These are phyloP conservation scores for Chlorencoelia australis DNA, from an alignment of 2,329 filamentous ascomycete genomes.

Conservation along the genomic window DNA sequence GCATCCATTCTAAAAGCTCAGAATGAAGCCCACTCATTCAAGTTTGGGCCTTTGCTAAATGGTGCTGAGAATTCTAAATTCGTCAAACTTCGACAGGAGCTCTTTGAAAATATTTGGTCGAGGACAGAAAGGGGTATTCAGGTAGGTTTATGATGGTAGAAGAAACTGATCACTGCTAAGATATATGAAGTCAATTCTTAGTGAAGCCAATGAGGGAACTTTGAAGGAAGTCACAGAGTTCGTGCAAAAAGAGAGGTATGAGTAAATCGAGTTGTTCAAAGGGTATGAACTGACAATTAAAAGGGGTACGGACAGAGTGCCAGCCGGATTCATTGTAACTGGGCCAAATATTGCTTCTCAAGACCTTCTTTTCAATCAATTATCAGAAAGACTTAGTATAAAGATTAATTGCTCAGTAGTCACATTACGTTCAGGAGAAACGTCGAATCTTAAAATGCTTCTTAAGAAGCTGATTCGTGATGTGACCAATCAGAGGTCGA, in stretches of 20 bases:
- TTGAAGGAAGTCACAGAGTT: slow-evolving; percentile 49
- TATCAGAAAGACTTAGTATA: slow-evolving; percentile 45
- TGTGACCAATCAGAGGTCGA: slow-evolving; percentile 39
- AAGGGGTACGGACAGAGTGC: slow-evolving; percentile 28
- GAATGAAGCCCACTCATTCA: slow-evolving; percentile 2
- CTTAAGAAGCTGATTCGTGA: slow-evolving; percentile 66
- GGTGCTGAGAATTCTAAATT: slow-evolving; percentile 41
- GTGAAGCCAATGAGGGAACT: slow-evolving; percentile 51
- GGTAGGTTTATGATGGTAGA: slow-evolving; percentile 27
- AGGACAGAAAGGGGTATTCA: slow-evolving; percentile 54
- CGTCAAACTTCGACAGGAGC: slow-evolving; percentile 42
- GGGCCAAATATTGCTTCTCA: slow-evolving; percentile 72
- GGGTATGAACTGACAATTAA: slow-evolving; percentile 4
- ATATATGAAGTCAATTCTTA: slow-evolving; percentile 39
- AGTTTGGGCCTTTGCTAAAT: slow-evolving; percentile 44
- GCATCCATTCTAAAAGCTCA: slow-evolving; percentile 2
- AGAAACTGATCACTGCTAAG: slow-evolving; percentile 22
- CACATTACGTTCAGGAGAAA: slow-evolving; percentile 58
- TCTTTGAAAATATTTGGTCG: slow-evolving; percentile 56
- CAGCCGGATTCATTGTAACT: slow-evolving; percentile 63
- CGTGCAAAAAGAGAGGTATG: slow-evolving; percentile 26
- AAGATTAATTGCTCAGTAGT: slow-evolving; percentile 47
- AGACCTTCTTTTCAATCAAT: slow-evolving; percentile 61
- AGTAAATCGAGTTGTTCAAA: background rate
- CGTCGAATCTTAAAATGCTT: slow-evolving; percentile 61